Base-by-base conservation (phyloP, 2,329 filamentous ascomycete genomes). In the Thielaviopsis musarum region DNA sequence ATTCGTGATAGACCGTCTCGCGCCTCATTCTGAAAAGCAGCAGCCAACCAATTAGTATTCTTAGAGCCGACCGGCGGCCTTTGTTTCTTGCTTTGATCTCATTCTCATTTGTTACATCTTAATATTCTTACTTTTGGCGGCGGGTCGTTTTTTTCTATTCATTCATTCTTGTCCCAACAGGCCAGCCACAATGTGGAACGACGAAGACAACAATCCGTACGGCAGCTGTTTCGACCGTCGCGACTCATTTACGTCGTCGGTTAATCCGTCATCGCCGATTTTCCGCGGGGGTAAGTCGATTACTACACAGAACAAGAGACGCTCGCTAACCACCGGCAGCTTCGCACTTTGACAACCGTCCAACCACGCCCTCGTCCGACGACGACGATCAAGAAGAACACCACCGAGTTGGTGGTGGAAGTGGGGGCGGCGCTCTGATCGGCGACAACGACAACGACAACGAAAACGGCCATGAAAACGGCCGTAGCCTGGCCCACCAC, bases 181-280 rank as follows among this genome's bases (percentile, higher is more conserved):
- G 59, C 34, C 58, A 58, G 79, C 66, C 65, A 48, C 56, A 24
- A 97, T 97, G 91, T 97, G 91, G 91, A 94, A 96, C 79, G 91
- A 97, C 77, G 91, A 97, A 74, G 89, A 97, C 69, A 97, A 97
- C 74, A 97, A 97, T 71, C 91, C 91, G 5, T 96, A 97, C 69
- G 91, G 90, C 64, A 82, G 77, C 67, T 91, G 88, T 71, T 96
- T 95, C 75, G 88, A 93, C 71, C 86, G 87, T 66, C 83, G 88
- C 67, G 88, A 94, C 71, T 88, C 87, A 63, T 82, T 86, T 70
- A 78, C 82, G 53, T 88, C 85, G 28, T 85, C 85, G 34, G 75
- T 77, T 52, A 82, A 85, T 68, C 82, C 84, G 22, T 75, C 82
- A 59, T 87, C 84, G 48, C 83, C 84, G 54, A 72, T 70, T 52